phyloP scores from a whole-genome alignment of 2,329 filamentous ascomycete species.

The Aspergillus bombycis region DNA sequence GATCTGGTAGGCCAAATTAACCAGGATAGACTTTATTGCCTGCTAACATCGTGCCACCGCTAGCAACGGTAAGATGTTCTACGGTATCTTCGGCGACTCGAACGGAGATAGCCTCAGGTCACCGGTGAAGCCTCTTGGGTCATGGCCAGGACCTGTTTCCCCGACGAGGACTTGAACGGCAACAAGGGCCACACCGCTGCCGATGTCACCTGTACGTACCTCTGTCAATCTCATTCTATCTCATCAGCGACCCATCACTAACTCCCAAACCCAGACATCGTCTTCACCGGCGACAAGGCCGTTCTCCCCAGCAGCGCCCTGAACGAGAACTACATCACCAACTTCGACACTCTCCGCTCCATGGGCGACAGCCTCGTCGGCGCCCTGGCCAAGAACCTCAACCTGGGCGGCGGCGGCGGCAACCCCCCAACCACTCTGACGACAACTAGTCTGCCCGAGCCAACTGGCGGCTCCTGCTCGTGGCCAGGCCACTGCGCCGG shows the following conservation, averaged over 20 bases:
- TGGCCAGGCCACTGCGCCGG: slow-evolving; percentile 28
- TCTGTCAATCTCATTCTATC: not conserved
- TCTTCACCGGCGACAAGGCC: slow-evolving; percentile 32
- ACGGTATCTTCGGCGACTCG: slow-evolving; percentile 37
- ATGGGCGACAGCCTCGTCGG: slow-evolving; percentile 33
- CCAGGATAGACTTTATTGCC: not conserved
- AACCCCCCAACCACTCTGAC: not conserved
- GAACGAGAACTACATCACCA: slow-evolving; percentile 31
- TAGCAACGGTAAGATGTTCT: slow-evolving; percentile 38
- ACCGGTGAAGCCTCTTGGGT: slow-evolving; percentile 40
- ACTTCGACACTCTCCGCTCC: slow-evolving; percentile 30
- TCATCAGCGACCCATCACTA: not conserved
- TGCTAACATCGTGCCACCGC: not conserved
- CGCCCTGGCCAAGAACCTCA: slow-evolving; percentile 25
- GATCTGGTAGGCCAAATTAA: slow-evolving; percentile 27
- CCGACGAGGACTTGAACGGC: slow-evolving; percentile 31
- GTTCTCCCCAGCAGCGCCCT: slow-evolving; percentile 30
- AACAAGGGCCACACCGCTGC: slow-evolving; percentile 27
- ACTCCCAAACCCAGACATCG: slow-evolving; percentile 24
- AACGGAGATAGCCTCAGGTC: slow-evolving; percentile 32
- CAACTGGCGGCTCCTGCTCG: slow-evolving; percentile 14
- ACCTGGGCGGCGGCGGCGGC: slow-evolving; percentile 7
- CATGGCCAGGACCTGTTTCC: slow-evolving; percentile 38
- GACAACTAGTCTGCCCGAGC: slow-evolving; percentile 5
- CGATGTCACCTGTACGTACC: slow-evolving; percentile 35